Conservation (phyloP, 257 asterid species). For the Striga asiatica region DNA sequence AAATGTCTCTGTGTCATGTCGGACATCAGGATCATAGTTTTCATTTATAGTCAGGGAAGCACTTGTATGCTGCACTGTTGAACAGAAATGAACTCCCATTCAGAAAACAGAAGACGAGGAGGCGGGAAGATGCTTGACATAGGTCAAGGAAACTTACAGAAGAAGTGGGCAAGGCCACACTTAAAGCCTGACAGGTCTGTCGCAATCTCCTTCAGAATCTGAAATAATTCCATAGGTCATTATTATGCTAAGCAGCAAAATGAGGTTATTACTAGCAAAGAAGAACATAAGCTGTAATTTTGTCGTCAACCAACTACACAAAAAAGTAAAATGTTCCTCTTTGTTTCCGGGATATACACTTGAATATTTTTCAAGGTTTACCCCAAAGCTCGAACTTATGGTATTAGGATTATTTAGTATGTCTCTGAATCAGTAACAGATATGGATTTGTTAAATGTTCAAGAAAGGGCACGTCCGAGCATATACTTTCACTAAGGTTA, state of each 20-base stretch:
- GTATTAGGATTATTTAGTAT: too few species aligned
- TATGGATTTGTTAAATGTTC: too few species aligned
- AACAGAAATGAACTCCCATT: slow-evolving; percentile 17
- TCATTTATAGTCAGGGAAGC: slow-evolving; percentile 94
- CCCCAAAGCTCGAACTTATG: too few species aligned
- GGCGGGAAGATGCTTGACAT: neutral
- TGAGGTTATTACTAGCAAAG: neutral
- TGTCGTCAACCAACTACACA: too few species aligned
- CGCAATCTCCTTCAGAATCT: slow-evolving; percentile 82
- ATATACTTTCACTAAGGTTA: too few species aligned
- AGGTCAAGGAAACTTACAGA: slow-evolving; percentile 55
- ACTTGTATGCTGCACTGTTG: slow-evolving; percentile 95
- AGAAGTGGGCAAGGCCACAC: slow-evolving; percentile 91
- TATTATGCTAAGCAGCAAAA: slow-evolving; percentile 18
- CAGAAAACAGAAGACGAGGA: neutral
- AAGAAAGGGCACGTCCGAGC: too few species aligned
- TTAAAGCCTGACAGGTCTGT: slow-evolving; percentile 70
- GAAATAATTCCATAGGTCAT: slow-evolving; percentile 13
- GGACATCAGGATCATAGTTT: slow-evolving; percentile 91
- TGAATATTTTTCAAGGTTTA: too few species aligned
- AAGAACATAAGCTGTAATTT: too few species aligned
- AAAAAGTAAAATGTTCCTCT: too few species aligned
- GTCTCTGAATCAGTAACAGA: too few species aligned
- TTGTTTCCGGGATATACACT: too few species aligned
- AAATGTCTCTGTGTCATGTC: slow-evolving; percentile 85